A percentile compares a stretch with the other conserved stretches of the same genome.
Conservation (phyloP, 2,329 filamentous ascomycete genomes). For the Epichloe sp. region DNA sequence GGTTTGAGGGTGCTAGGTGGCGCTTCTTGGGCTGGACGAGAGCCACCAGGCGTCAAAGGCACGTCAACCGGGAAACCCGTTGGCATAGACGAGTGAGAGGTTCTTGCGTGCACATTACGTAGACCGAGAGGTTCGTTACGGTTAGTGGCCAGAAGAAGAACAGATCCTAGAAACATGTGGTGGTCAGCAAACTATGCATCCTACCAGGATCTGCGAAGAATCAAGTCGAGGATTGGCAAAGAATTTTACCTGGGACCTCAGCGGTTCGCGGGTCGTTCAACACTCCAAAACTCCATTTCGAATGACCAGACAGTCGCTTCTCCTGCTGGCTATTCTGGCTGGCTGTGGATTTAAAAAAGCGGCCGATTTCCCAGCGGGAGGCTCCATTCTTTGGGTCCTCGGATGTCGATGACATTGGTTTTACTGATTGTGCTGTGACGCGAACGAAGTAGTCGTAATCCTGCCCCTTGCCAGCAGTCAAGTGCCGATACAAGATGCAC, state of each 20-base stretch:
- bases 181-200: no score
- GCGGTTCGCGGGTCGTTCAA: conserved; percentile 6
- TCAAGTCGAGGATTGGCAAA: not conserved
- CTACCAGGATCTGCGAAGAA: no score
- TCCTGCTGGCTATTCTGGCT: not conserved
- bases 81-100: conserved; percentile 35
- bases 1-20: conserved; percentile 5
- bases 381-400: not conserved
- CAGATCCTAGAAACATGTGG: conserved; percentile 5
- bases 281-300: conserved; percentile 7
- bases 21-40: conserved; percentile 7
- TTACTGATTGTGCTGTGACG: not conserved
- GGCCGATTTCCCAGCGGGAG: not conserved
- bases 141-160: conserved; percentile 8
- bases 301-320: not conserved
- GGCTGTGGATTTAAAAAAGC: not conserved
- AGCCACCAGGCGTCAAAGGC: conserved; percentile 17
- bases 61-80: conserved; percentile 27
- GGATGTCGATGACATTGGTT: conserved; percentile 2
- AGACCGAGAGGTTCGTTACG: conserved; percentile 10
- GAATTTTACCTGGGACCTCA: conserved; percentile 6
- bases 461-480: not conserved
- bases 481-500: not conserved
- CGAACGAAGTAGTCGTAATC: not conserved
- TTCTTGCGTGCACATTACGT: conserved; percentile 5